Evolutionary conservation across 768 basidiomycete genomes (phyloP).

Genomic region (Phanerochaete carnosa): DNA sequence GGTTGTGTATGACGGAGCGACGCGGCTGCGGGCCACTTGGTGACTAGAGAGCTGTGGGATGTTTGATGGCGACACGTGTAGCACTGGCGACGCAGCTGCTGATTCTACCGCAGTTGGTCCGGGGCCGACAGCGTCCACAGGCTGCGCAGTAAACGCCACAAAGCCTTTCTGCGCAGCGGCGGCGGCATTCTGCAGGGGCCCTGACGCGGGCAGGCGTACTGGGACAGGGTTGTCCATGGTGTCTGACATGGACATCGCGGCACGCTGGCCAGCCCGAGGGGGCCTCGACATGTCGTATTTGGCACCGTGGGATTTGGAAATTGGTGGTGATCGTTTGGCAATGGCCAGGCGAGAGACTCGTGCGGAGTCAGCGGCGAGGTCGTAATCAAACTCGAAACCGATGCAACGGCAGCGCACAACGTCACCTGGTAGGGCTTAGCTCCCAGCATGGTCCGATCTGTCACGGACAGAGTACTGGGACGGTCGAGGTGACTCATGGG

Average conservation of each 20-base stretch:
- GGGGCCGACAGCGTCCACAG: constrained; percentile 1
- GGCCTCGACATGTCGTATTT: background rate
- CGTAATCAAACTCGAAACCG: constrained; percentile 7
- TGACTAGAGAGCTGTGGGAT: background rate
- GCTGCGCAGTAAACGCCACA: constrained; percentile 4
- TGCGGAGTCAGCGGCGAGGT: constrained; percentile 5
- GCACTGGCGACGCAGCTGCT: background rate
- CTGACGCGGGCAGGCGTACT: background rate
- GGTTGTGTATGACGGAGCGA: background rate
- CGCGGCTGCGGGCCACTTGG: background rate
- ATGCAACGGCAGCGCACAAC: background rate
- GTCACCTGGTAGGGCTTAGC: background rate
- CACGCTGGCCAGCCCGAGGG: background rate
- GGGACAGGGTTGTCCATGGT: background rate
- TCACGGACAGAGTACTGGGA: constrained; percentile 4
- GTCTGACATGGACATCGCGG: background rate
- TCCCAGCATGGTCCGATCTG: constrained; percentile 10
- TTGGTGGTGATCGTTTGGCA: background rate
- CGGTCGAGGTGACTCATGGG: background rate
- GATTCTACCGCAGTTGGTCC: constrained; percentile 1
- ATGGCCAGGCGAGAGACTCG: background rate
- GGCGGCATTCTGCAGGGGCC: too few species aligned
- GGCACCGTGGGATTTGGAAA: background rate
- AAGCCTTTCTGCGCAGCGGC: constrained; percentile 3
- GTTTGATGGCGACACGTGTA: background rate